These are phyloP conservation scores for Chimonanthus salicifolius DNA, from an alignment of 164 flowering plant genomes.

Conservation along the genomic window DNA sequence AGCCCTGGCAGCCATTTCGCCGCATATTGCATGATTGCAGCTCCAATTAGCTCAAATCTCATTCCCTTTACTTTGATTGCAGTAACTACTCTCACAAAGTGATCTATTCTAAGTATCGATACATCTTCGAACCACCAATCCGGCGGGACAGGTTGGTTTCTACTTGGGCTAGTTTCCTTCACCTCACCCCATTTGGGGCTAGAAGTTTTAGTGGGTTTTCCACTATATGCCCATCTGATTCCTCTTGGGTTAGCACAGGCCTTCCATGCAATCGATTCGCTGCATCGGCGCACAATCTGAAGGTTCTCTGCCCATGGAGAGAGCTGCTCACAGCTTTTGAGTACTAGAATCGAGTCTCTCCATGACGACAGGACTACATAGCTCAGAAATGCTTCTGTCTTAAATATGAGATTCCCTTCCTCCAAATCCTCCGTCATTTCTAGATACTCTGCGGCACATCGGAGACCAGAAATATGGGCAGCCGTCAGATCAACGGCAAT, in stretches of 20 bases:
- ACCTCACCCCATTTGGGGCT: constrained; percentile 65
- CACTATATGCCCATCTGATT: constrained; percentile 70
- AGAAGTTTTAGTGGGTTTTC: constrained; percentile 39
- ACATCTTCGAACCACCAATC: constrained; percentile 98
- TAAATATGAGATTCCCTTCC: constrained; percentile 90
- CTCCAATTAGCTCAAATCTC: constrained; percentile 81
- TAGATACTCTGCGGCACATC: constrained; percentile 86
- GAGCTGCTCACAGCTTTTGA: constrained; percentile 78
- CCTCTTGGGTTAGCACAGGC: constrained; percentile 87
- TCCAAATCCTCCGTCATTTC: constrained; percentile 97
- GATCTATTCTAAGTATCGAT: constrained; percentile 75
- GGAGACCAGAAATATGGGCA: constrained; percentile 71
- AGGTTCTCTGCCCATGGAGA: constrained; percentile 88
- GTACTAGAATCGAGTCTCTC: constrained; percentile 78
- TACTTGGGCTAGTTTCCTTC: constrained; percentile 62
- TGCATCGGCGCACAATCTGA: constrained; percentile 77
- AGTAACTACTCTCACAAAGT: constrained; percentile 82
- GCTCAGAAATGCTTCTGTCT: constrained; percentile 88
- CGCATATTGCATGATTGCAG: constrained; percentile 81
- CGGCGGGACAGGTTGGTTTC: constrained; percentile 56
- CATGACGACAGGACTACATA: constrained; percentile 81
- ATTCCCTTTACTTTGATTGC: constrained; percentile 91
- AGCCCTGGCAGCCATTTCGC: constrained; percentile 79
- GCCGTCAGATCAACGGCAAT: constrained; percentile 78
- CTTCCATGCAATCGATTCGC: constrained; percentile 94